Evolutionary conservation across 1,139 yeast genomes (phyloP), one percentile per base, ranked within the genome.

Genomic region (Yamadazyma buinensis): DNA sequence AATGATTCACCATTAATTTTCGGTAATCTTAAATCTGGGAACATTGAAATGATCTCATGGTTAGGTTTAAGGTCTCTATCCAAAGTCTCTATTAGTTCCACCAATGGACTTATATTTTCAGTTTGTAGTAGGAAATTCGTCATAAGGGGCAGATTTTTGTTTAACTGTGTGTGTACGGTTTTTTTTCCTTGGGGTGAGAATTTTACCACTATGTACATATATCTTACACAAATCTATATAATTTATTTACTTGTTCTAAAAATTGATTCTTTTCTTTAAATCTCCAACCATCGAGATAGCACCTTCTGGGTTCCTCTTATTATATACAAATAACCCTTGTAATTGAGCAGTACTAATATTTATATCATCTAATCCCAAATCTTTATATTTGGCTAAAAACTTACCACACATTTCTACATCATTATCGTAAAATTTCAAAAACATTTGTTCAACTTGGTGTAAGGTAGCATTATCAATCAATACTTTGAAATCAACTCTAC

Each of bases 241-340:
- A n/a, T n/a, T n/a, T n/a, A n/a, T n/a, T n/a, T n/a, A n/a, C n/a
- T n/a, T n/a, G n/a, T n/a, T n/a, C n/a, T n/a, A n/a, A n/a, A n/a
- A n/a, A n/a, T n/a, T n/a, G n/a, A n/a, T n/a, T n/a, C n/a, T n/a
- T 15, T 21, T 19, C 8, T 21, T 22, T 23, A 36, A 36, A 13
- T 66, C 55, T 31, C 58, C 68, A 12, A 84, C 75, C 81, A 83
- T 83, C 8, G 64, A 66, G 28, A 90, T 64, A 1, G 97, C 95
- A 11, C 75, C 75, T 28, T 72, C 71, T 0, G 98, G 96, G 44
- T 81, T 82, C 41, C 84, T 75, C 59, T 92, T 92, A 61, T 87
- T 86, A 64, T 86, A 87, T 8, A 92, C 97, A 68, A 92, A 92
- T 39, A 92, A 70, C 2, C 98, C 99, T 57, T 92, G 98, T 41